phyloP scores from a whole-genome alignment of 768 basidiomycete species.

The Strobilomyces dryophilus region DNA sequence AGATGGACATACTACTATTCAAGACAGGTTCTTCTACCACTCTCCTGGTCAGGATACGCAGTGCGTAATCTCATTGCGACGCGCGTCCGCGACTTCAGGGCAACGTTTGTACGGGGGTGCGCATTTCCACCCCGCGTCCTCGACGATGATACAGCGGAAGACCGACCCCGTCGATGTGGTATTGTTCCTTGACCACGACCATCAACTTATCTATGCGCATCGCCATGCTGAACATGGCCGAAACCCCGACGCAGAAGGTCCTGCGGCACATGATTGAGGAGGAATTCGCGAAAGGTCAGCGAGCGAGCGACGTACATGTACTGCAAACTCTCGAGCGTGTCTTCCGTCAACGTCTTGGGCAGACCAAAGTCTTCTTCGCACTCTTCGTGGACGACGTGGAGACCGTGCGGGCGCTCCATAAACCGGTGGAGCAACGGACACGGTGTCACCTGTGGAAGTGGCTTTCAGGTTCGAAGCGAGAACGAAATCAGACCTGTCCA shows the following conservation, averaged over 20 bases:
- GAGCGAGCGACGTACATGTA: conserved; percentile 54
- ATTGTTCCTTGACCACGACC: conserved; percentile 71
- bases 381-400: conserved; percentile 68
- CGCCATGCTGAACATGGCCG: conserved; percentile 64
- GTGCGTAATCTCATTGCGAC: too few relatives aligned
- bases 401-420: conserved; percentile 46
- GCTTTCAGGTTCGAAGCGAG: conserved; percentile 74
- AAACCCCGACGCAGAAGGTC: conserved; percentile 69
- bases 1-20: too few relatives aligned
- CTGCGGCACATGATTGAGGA: conserved; percentile 31
- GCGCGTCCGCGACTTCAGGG: too few relatives aligned
- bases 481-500: conserved; percentile 73
- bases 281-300: background rate
- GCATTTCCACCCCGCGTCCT: conserved; percentile 29
- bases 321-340: conserved; percentile 72
- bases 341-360: conserved; percentile 63
- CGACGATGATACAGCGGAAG: conserved; percentile 20
- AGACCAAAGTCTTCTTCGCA: conserved; percentile 73
- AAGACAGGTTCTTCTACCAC: background rate
- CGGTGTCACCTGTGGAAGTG: conserved; percentile 84
- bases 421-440: conserved; percentile 55
- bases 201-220: conserved; percentile 72
- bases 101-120: background rate
- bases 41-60: too few relatives aligned
- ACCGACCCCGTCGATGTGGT: conserved; percentile 71